phyloP scores from a whole-genome alignment of 2,329 filamentous ascomycete genomes.

The Stagonosporopsis tanaceti region DNA sequence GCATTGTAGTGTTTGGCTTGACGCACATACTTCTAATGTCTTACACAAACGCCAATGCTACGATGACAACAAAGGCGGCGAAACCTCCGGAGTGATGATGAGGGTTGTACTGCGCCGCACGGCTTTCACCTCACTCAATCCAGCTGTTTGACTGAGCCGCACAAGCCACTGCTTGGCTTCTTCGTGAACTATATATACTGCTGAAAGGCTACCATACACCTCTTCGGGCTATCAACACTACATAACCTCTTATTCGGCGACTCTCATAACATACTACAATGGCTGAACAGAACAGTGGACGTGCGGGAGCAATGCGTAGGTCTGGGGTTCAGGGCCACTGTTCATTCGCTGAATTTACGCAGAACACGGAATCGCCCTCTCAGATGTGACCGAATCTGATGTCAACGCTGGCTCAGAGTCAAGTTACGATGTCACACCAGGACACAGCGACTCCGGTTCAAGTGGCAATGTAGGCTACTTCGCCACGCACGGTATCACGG shows the following conservation, averaged over 20 bases:
- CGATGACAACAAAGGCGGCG: conserved; percentile 9
- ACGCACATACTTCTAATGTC: neutral
- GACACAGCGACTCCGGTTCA: conserved; percentile 1
- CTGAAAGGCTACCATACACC: neutral
- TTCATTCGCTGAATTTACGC: neutral
- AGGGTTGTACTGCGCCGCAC: conserved; percentile 11
- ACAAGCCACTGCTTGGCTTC: conserved; percentile 7
- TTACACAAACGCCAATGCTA: neutral
- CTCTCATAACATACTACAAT: neutral
- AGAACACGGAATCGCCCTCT: neutral
- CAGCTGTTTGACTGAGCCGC: conserved; percentile 9
- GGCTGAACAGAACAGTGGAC: neutral
- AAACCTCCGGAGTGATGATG: conserved; percentile 7
- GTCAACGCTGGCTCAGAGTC: neutral
- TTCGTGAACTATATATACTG: neutral
- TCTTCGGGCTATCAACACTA: neutral
- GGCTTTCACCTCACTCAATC: conserved; percentile 4
- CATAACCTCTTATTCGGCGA: neutral
- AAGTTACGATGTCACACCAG: conserved; percentile 2
- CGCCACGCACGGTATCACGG: conserved; percentile 20
- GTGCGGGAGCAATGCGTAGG: neutral
- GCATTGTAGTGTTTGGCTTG: neutral
- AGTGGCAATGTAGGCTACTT: conserved; percentile 6
- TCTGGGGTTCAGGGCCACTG: neutral
- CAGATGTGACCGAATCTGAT: neutral